These are phyloP conservation scores for Crucihimalaya himalaica DNA, from an alignment of 345 rosid species.

Conservation along the genomic window DNA sequence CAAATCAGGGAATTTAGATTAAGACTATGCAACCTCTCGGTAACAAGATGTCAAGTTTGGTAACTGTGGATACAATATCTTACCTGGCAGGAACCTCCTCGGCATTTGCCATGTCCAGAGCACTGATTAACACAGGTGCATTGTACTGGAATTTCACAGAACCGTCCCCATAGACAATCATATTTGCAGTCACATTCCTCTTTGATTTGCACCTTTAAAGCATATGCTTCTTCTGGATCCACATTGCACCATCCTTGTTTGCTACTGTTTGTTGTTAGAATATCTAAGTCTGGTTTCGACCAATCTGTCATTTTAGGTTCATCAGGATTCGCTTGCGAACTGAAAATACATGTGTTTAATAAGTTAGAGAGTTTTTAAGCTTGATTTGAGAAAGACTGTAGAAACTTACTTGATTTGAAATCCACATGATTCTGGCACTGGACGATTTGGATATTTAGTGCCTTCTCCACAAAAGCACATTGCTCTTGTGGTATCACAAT, in stretches of 20 bases:
- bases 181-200: constrained; percentile 96
- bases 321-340: constrained; percentile 64
- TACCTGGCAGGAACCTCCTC: constrained; percentile 98
- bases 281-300: constrained; percentile 77
- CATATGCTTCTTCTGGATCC: constrained; percentile 80
- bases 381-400: constrained; percentile 6
- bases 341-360: constrained; percentile 35
- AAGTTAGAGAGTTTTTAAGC: constrained; percentile 24
- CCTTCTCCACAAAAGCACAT: constrained; percentile 99
- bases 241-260: constrained; percentile 95
- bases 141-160: constrained; percentile 85
- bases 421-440: constrained; percentile 87
- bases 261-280: constrained; percentile 75
- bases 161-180: constrained; percentile 79
- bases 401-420: constrained; percentile 68
- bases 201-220: constrained; percentile 58
- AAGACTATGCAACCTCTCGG: not conserved
- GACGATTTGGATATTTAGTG: constrained; percentile 94
- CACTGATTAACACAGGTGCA: constrained; percentile 87
- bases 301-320: constrained; percentile 69
- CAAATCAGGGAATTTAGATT: not conserved
- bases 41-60: constrained; percentile 1
- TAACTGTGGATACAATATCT: not conserved
- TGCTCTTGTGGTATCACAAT: constrained; percentile 90
- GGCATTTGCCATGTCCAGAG: constrained; percentile 84